Conservation (phyloP, 1,284 basidiomycete genomes). For the Malassezia dermatis region DNA sequence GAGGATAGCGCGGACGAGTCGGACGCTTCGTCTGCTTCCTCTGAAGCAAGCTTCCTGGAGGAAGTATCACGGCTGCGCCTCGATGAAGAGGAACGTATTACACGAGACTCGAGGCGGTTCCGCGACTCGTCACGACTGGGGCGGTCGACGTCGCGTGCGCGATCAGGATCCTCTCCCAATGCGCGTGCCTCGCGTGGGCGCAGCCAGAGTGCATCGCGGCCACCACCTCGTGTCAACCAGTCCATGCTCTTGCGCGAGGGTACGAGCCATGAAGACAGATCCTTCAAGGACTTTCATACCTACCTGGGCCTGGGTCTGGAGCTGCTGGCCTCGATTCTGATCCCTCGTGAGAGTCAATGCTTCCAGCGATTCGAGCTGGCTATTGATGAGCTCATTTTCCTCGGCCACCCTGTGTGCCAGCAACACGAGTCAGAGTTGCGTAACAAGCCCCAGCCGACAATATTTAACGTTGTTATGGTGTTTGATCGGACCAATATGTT, state of each 20-base stretch:
- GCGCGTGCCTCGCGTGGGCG: neutral
- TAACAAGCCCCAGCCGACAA: slow-evolving; percentile 1
- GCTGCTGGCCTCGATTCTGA: slow-evolving; percentile 70
- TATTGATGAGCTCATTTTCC: slow-evolving; percentile 83
- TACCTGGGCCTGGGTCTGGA: slow-evolving; percentile 70
- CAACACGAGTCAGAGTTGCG: neutral
- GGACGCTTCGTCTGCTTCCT: slow-evolving; percentile 1
- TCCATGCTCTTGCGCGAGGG: slow-evolving; percentile 16
- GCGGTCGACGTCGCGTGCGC: neutral
- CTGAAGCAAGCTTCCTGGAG: slow-evolving; percentile 19
- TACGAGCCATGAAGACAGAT: slow-evolving; percentile 6
- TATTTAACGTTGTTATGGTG: slow-evolving; percentile 44
- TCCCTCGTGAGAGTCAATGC: slow-evolving; percentile 66
- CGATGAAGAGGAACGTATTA: slow-evolving; percentile 20
- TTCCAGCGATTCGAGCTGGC: slow-evolving; percentile 88
- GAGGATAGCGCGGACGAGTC: neutral
- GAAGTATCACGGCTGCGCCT: slow-evolving; percentile 19
- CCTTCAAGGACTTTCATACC: slow-evolving; percentile 50
- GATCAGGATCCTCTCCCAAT: neutral
- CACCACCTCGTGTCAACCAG: neutral
- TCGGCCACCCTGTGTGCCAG: slow-evolving; percentile 83
- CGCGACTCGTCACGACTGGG: neutral
- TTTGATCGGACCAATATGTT: slow-evolving; percentile 41
- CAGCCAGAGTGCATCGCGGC: slow-evolving; percentile 5
- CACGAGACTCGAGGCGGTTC: slow-evolving; percentile 5